Evolutionary conservation across 2,329 filamentous ascomycete genomes (phyloP).

Genomic region (Trichoderma brevicompactum): DNA sequence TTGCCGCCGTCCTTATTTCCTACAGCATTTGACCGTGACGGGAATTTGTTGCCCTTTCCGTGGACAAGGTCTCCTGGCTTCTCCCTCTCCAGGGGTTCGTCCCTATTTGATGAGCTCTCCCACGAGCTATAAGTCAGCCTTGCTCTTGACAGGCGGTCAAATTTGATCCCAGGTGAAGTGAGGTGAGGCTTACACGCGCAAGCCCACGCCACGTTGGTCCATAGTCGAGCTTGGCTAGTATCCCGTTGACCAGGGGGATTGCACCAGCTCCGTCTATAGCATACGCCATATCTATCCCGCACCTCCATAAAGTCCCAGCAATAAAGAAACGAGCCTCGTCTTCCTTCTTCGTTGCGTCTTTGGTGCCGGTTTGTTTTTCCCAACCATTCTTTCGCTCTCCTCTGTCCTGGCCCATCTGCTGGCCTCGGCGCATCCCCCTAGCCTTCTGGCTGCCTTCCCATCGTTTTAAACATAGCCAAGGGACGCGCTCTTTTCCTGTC

Average conservation of each 20-base stretch:
- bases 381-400: conserved; percentile 8
- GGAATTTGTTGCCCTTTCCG: neutral
- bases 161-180: conserved; percentile 16
- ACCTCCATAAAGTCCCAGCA: conserved; percentile 19
- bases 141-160: conserved; percentile 19
- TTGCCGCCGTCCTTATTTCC: neutral
- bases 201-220: conserved; percentile 14
- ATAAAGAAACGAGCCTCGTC: conserved; percentile 6
- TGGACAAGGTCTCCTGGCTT: neutral
- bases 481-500: conserved; percentile 8
- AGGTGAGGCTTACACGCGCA: conserved; percentile 26
- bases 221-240: conserved; percentile 2
- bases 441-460: conserved; percentile 13
- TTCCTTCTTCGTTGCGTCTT: conserved; percentile 4
- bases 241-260: conserved; percentile 16
- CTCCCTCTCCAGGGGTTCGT: neutral
- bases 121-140: conserved; percentile 20
- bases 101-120: neutral
- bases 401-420: conserved; percentile 3
- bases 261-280: conserved; percentile 8
- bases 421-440: conserved; percentile 5
- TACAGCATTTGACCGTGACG: neutral
- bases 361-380: neutral
- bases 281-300: conserved; percentile 15
- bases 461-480: conserved; percentile 12